Conservation (phyloP, 768 basidiomycete genomes). For the Suillus variegatus region DNA sequence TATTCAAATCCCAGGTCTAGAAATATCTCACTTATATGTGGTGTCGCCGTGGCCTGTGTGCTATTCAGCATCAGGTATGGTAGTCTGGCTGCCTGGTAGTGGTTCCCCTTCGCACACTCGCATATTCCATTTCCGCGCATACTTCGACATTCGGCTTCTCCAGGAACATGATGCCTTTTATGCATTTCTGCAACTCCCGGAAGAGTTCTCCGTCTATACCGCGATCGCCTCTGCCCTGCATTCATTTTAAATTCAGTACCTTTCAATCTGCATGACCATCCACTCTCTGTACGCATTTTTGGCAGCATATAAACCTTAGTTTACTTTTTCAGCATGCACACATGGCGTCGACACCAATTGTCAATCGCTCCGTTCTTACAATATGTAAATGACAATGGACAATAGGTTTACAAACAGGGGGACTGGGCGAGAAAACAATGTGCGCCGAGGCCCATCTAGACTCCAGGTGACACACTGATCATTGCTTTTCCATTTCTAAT, state of each 20-base stretch:
- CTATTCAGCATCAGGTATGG: not conserved
- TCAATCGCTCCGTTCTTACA: no score
- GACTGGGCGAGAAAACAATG: not conserved
- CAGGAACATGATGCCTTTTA: not conserved
- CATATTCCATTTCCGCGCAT: conserved; percentile 1
- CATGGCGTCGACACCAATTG: no score
- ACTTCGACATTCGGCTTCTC: not conserved
- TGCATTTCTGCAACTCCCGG: not conserved
- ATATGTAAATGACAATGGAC: no score
- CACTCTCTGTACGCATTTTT: not conserved
- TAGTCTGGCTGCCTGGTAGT: not conserved
- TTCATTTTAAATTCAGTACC: not conserved
- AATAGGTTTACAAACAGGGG: not conserved
- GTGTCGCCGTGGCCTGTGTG: not conserved
- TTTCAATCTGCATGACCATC: not conserved
- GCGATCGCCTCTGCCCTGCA: not conserved
- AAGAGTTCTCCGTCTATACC: not conserved
- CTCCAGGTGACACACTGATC: not conserved
- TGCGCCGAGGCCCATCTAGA: not conserved
- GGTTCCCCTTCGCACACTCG: not conserved
- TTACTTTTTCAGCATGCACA: not conserved
- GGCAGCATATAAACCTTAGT: not conserved
- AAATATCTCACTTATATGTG: not conserved
- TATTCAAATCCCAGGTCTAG: not conserved
- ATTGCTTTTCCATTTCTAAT: not conserved